A percentile compares a stretch with the other conserved stretches of the same genome.
Conservation (phyloP, 495 filamentous ascomycete genomes). For the Amphirosellinia nigrospora region DNA sequence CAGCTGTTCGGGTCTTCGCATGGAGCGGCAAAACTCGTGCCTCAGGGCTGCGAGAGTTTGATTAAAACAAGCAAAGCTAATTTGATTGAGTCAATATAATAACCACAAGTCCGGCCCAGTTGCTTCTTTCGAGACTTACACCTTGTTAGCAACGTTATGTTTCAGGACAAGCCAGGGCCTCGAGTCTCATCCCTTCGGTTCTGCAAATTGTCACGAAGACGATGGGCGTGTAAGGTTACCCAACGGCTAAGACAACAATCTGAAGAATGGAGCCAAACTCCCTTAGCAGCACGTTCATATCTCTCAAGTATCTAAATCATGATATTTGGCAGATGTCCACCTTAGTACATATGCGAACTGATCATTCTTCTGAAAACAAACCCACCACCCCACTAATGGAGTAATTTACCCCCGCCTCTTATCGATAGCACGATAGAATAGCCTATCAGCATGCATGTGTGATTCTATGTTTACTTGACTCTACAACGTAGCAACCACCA, state of each 20-base stretch:
- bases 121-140: not conserved
- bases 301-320: no score
- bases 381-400: no score
- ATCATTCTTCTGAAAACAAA: no score
- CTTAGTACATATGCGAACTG: no score
- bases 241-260: not conserved
- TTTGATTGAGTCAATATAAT: not conserved
- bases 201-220: not conserved
- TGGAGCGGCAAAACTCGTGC: not conserved
- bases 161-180: not conserved
- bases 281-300: not conserved
- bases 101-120: not conserved
- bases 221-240: not conserved
- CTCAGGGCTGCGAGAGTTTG: not conserved
- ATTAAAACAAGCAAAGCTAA: not conserved
- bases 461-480: conserved; percentile 30
- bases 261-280: not conserved
- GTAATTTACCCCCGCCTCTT: no score
- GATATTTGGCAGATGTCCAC: not conserved
- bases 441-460: conserved; percentile 19
- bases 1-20: conserved; percentile 1
- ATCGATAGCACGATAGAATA: conserved; percentile 15
- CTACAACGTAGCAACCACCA: conserved; percentile 16
- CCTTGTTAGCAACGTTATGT: not conserved
- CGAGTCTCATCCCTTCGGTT: not conserved